Conservation (phyloP, 495 filamentous ascomycete genomes). For the Penicillium coprophilum region DNA sequence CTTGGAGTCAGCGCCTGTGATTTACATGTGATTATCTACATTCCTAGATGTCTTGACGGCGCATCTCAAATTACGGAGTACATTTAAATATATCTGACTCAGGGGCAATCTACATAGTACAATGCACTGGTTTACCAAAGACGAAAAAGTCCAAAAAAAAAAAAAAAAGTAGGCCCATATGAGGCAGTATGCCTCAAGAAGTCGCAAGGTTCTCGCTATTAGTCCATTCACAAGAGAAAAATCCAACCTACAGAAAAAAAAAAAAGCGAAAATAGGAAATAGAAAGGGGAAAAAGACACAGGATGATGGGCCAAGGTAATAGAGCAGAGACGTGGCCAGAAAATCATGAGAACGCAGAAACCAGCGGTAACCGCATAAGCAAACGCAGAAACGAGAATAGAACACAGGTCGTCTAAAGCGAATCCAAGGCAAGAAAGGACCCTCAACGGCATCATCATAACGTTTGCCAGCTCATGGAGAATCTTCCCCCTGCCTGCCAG, state of each 20-base stretch:
- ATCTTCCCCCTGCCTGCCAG: slow-evolving; percentile 13
- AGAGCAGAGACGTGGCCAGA: slow-evolving; percentile 27
- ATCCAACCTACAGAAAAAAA: slow-evolving; percentile 42
- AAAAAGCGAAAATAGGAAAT: slow-evolving; percentile 20
- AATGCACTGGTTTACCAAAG: not conserved
- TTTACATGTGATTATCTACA: slow-evolving; percentile 4
- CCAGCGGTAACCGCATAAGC: slow-evolving; percentile 32
- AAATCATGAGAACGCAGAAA: slow-evolving; percentile 26
- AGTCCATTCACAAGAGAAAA: slow-evolving; percentile 44
- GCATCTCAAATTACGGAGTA: not conserved
- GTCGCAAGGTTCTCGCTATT: slow-evolving; percentile 38
- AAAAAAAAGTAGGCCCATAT: slow-evolving; percentile 7
- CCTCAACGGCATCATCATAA: slow-evolving; percentile 24
- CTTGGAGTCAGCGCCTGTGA: not conserved
- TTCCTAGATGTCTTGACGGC: not conserved
- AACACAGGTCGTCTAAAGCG: slow-evolving; percentile 46
- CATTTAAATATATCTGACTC: not conserved
- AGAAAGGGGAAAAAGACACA: slow-evolving; percentile 20
- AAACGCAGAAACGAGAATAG: slow-evolving; percentile 28
- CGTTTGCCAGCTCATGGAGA: slow-evolving; percentile 14
- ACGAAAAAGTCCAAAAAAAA: slow-evolving; percentile 2
- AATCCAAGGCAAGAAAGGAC: slow-evolving; percentile 28
- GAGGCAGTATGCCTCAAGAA: slow-evolving; percentile 16
- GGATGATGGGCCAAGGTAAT: slow-evolving; percentile 29
- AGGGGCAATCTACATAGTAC: not conserved